Evolutionary conservation across 2,329 filamentous ascomycete species (phyloP).

Genomic region (Laburnicola sp.): DNA sequence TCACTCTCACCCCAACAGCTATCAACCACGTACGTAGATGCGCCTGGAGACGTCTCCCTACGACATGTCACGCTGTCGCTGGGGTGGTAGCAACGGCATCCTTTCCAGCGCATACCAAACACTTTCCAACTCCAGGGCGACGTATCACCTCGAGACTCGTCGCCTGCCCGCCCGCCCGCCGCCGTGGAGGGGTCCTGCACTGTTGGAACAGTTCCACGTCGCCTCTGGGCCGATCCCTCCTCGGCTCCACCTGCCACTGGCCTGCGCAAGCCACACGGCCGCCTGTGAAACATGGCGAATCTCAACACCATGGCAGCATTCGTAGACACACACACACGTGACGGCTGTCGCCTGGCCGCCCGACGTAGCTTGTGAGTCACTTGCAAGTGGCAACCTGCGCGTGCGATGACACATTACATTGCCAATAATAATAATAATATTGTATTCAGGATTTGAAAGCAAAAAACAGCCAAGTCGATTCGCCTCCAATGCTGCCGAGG

Average conservation of each 20-base stretch:
- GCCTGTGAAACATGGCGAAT: constrained; percentile 31
- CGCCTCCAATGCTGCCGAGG: constrained; percentile 4
- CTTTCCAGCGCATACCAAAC: constrained; percentile 12
- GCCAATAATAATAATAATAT: not conserved
- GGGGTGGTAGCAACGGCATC: constrained; percentile 1
- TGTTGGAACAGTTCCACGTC: not conserved
- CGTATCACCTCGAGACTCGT: constrained; percentile 6
- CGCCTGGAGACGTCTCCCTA: not conserved
- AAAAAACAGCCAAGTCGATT: not conserved
- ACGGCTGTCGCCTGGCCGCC: constrained; percentile 3
- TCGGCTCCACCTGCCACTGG: constrained; percentile 1
- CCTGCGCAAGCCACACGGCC: constrained; percentile 18
- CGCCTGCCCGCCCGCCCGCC: constrained; percentile 3
- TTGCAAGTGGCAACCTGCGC: not conserved
- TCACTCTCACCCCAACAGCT: constrained; percentile 1
- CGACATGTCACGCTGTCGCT: not conserved
- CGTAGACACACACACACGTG: constrained; percentile 15
- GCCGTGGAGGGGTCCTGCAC: not conserved
- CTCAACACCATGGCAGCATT: constrained; percentile 34
- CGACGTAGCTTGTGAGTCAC: constrained; percentile 1
- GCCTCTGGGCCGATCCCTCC: constrained; percentile 1
- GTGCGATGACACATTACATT: not conserved
- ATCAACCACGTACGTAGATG: too few species aligned
- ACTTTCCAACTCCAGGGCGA: constrained; percentile 1
- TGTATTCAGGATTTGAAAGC: not conserved